Conservation (phyloP, 805 yeast genomes). For the Groenewaldozyma tartarivorans region DNA sequence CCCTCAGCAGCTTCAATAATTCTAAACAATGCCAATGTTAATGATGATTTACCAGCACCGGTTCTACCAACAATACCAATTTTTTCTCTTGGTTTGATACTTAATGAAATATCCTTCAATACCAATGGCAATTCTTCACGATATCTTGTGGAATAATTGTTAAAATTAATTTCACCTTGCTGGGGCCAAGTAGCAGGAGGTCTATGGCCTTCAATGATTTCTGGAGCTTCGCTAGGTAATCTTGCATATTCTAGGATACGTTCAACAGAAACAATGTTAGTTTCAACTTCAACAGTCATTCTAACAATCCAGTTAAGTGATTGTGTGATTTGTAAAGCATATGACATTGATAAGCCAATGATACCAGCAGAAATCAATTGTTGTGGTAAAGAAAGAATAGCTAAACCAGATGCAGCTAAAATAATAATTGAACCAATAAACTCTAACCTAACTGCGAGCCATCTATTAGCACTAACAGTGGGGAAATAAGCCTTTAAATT, state of each 20-base stretch:
- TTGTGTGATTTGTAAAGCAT: slow-evolving; percentile 88
- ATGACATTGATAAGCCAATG: slow-evolving; percentile 88
- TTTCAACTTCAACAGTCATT: slow-evolving; percentile 97
- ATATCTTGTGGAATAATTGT: slow-evolving; percentile 73
- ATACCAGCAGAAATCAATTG: slow-evolving; percentile 80
- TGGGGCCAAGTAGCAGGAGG: slow-evolving; percentile 72
- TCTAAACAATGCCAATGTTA: slow-evolving; percentile 76
- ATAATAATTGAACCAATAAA: slow-evolving; percentile 84
- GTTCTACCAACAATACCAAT: slow-evolving; percentile 95
- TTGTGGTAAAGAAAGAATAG: slow-evolving; percentile 56
- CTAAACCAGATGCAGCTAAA: slow-evolving; percentile 73
- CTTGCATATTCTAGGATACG: slow-evolving; percentile 80
- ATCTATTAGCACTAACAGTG: slow-evolving; percentile 84
- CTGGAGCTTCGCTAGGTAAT: slow-evolving; percentile 81
- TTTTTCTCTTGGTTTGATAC: slow-evolving; percentile 67
- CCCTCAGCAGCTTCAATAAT: slow-evolving; percentile 72
- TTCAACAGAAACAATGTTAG: slow-evolving; percentile 94
- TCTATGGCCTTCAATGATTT: slow-evolving; percentile 48
- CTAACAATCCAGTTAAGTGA: slow-evolving; percentile 95
- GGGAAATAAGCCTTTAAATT: slow-evolving; percentile 93
- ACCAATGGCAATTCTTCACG: slow-evolving; percentile 75
- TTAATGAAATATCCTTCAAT: slow-evolving; percentile 54
- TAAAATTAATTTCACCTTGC: slow-evolving; percentile 56
- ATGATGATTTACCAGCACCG: slow-evolving; percentile 90
- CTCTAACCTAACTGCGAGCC: slow-evolving; percentile 94